Evolutionary conservation across 495 filamentous ascomycete species (phyloP).

Genomic region (Aspergillus conjunctus): DNA sequence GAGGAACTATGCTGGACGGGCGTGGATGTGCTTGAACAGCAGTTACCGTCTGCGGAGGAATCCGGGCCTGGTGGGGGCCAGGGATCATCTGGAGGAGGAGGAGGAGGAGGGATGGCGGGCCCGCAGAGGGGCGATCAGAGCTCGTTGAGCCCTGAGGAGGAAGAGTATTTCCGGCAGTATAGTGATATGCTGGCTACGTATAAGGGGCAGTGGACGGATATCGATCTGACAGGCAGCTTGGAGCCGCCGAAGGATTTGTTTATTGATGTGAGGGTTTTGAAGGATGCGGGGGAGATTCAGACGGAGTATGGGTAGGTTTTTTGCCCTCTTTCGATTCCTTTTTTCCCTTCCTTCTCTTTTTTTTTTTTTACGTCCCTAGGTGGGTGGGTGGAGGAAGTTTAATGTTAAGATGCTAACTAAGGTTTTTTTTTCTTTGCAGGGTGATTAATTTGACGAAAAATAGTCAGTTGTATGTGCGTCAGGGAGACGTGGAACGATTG

Average conservation of each 20-base stretch:
- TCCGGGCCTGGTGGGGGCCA: conserved; percentile 8
- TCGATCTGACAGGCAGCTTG: conserved; percentile 92
- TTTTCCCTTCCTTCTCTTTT: conserved; percentile 4
- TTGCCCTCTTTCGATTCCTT: conserved; percentile 9
- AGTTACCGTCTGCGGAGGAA: conserved; percentile 37
- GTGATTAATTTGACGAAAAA: conserved; percentile 97
- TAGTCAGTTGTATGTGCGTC: conserved; percentile 95
- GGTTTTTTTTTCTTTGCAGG: conserved; percentile 43
- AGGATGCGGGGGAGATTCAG: conserved; percentile 98
- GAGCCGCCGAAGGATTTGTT: conserved; percentile 95
- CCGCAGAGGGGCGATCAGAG: conserved; percentile 57
- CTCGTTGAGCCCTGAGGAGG: conserved; percentile 94
- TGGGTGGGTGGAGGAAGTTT: not conserved
- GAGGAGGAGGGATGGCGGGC: conserved; percentile 22
- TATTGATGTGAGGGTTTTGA: conserved; percentile 94
- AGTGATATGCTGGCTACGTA: conserved; percentile 91
- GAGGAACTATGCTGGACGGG: conserved; percentile 95
- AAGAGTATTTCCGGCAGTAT: conserved; percentile 92
- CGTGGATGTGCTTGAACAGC: conserved; percentile 71
- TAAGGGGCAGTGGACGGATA: conserved; percentile 98
- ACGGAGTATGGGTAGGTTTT: conserved; percentile 92
- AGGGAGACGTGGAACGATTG: conserved; percentile 92
- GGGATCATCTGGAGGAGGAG: conserved; percentile 17
- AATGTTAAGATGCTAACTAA: conserved; percentile 11
- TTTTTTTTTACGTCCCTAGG: not conserved